Conservation (phyloP, 495 filamentous ascomycete species). For the Talaromyces borbonicus region DNA sequence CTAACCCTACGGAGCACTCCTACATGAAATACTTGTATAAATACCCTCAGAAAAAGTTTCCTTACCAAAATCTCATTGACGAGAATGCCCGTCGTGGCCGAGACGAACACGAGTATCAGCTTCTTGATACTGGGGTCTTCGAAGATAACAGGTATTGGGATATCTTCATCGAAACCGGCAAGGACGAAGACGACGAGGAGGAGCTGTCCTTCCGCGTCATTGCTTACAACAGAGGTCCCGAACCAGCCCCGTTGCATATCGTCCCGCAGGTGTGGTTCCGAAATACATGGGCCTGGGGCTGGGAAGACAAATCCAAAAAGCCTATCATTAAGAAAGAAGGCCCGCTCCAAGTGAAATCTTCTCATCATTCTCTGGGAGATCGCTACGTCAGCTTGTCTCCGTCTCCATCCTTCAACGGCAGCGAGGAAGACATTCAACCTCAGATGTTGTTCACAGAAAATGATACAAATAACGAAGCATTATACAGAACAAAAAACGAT, state of each 20-base stretch:
- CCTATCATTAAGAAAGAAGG: conserved; percentile 57
- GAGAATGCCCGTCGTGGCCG: conserved; percentile 71
- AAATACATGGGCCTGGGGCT: conserved; percentile 92
- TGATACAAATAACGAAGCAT: conserved; percentile 71
- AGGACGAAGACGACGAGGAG: conserved; percentile 79
- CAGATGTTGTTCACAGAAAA: conserved; percentile 88
- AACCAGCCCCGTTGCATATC: conserved; percentile 84
- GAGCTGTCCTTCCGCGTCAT: conserved; percentile 92
- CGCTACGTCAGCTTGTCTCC: conserved; percentile 80
- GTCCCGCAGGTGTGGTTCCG: conserved; percentile 94
- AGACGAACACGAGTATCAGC: conserved; percentile 77
- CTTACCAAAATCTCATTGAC: conserved; percentile 75
- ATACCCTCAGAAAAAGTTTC: conserved; percentile 84
- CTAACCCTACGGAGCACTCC: conserved; percentile 55
- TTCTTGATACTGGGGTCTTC: conserved; percentile 85
- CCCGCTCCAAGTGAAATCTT: conserved; percentile 59
- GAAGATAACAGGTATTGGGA: conserved; percentile 94
- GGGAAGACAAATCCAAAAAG: conserved; percentile 60
- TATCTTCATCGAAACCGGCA: conserved; percentile 92
- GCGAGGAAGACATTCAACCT: conserved; percentile 73
- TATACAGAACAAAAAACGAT: conserved; percentile 70
- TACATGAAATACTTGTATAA: conserved; percentile 99
- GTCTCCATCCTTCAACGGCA: conserved; percentile 70
- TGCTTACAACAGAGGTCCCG: conserved; percentile 89
- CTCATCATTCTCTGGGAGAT: conserved; percentile 68